Evolutionary conservation across 1,284 basidiomycete genomes (phyloP).

Genomic region (Ustilago crameri): DNA sequence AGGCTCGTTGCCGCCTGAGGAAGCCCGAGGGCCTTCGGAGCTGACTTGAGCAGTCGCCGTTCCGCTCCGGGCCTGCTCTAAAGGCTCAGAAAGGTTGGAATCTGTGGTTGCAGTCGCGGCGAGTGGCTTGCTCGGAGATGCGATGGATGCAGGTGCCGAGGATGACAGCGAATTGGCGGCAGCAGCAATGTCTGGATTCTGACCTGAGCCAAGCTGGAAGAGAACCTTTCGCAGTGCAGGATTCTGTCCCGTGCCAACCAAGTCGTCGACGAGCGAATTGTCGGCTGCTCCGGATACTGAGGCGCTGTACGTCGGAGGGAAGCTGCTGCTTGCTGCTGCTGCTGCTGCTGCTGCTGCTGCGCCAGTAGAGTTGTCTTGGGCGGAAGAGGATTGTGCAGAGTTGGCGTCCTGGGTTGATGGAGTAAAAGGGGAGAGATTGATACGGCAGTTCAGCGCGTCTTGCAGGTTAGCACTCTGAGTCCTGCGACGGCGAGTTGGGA

Average conservation of each 20-base stretch:
- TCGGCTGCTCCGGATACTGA: conserved; percentile 5
- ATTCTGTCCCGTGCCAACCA: conserved; percentile 43
- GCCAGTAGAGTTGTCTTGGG: background rate
- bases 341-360: conserved; percentile 7
- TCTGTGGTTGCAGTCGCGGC: background rate
- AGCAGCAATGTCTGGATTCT: conserved; percentile 27
- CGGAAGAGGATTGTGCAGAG: background rate
- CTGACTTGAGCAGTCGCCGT: background rate
- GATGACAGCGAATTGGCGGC: conserved; percentile 21
- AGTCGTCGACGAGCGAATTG: conserved; percentile 23
- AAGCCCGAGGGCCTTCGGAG: background rate
- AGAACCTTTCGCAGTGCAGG: conserved; percentile 47
- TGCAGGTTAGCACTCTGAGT: conserved; percentile 53
- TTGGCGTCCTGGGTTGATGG: conserved; percentile 6
- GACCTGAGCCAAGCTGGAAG: conserved; percentile 43
- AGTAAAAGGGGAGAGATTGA: conserved; percentile 40
- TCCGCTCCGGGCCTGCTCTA: background rate
- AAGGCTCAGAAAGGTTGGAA: background rate
- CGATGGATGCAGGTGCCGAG: conserved; percentile 6
- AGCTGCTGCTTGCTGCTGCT: conserved; percentile 25
- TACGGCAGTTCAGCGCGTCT: conserved; percentile 52
- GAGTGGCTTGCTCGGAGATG: background rate
- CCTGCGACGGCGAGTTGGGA: conserved; percentile 49
- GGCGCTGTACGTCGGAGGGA: conserved; percentile 13
- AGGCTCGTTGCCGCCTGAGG: conserved; percentile 2